phyloP scores from a whole-genome alignment of 495 filamentous ascomycete genomes.

The Penicillium roqueforti region DNA sequence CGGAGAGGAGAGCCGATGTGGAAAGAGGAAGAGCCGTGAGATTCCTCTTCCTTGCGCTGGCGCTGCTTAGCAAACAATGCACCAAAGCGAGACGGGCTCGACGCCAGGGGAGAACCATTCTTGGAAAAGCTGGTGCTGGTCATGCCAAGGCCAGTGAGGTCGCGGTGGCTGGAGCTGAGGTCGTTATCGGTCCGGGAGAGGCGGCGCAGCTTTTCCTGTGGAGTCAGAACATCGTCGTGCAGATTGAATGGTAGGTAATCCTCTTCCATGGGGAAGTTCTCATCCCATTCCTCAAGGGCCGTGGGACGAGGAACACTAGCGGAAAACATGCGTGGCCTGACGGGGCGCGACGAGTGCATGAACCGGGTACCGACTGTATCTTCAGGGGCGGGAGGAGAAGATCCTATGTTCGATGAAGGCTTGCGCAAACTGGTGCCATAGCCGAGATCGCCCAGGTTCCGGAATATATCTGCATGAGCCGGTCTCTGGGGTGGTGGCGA shows the following conservation, averaged over 20 bases:
- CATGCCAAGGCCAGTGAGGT: conserved; percentile 57
- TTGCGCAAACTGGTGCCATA: conserved; percentile 66
- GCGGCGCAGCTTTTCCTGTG: conserved; percentile 80
- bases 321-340: conserved; percentile 66
- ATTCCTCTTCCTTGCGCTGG: conserved; percentile 70
- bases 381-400: conserved; percentile 57
- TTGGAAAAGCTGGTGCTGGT: conserved; percentile 61
- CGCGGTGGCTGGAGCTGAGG: conserved; percentile 54
- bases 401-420: conserved; percentile 53
- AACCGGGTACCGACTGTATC: conserved; percentile 59
- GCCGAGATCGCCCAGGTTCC: conserved; percentile 76
- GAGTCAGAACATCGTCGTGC: conserved; percentile 89
- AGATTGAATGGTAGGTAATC: conserved; percentile 84
- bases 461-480: conserved; percentile 65
- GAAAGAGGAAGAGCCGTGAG: conserved; percentile 61
- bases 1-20: conserved; percentile 93
- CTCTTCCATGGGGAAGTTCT: conserved; percentile 86
- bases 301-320: conserved; percentile 68
- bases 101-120: conserved; percentile 73
- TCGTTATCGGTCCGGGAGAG: conserved; percentile 71
- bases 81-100: conserved; percentile 84
- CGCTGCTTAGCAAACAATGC: conserved; percentile 73
- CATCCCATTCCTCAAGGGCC: conserved; percentile 71
- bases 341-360: conserved; percentile 79
- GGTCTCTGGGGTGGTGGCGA: conserved; percentile 64